Percentiles rank a stretch among this genome's conserved stretches.
These are phyloP conservation scores for Ettlia oleoabundans DNA, from an alignment of 139 green algal genomes.

Conservation along the genomic window DNA sequence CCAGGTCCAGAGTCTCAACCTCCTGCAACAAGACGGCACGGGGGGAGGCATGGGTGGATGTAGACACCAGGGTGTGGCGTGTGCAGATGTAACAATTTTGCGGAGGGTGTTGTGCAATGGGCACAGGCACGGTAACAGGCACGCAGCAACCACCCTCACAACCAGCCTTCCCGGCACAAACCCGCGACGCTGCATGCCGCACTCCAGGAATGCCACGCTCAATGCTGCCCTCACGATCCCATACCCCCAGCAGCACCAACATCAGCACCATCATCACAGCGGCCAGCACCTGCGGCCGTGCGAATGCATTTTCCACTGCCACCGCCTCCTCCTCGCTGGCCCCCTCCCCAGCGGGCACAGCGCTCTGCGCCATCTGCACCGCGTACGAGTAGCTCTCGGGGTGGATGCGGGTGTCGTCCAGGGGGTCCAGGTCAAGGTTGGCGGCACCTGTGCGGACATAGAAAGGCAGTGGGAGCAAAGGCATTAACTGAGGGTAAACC, in stretches of 20 bases:
- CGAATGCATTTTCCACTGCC: slow-evolving; percentile 51
- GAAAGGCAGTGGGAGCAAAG: too few species aligned
- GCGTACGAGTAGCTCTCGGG: slow-evolving; percentile 67
- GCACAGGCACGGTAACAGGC: too few species aligned
- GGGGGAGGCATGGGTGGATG: not conserved
- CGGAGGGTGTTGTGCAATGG: too few species aligned
- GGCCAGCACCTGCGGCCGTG: slow-evolving; percentile 1
- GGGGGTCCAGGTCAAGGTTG: slow-evolving; percentile 69
- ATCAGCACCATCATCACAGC: not conserved
- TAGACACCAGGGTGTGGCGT: too few species aligned
- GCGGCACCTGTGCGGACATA: slow-evolving; percentile 56
- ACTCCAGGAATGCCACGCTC: too few species aligned
- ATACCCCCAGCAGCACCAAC: not conserved
- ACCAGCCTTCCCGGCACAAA: too few species aligned
- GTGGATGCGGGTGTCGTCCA: slow-evolving; percentile 87
- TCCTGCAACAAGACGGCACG: not conserved
- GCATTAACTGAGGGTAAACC: too few species aligned
- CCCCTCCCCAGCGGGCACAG: not conserved
- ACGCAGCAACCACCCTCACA: too few species aligned
- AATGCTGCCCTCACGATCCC: not conserved
- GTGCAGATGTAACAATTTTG: too few species aligned
- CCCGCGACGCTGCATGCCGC: too few species aligned
- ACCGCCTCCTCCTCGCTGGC: slow-evolving; percentile 32
- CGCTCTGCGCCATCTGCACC: slow-evolving; percentile 35
- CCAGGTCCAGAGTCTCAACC: slow-evolving; percentile 49